Evolutionary conservation across 2,329 filamentous ascomycete genomes (phyloP).

Genomic region (Leptographium radiaticola): DNA sequence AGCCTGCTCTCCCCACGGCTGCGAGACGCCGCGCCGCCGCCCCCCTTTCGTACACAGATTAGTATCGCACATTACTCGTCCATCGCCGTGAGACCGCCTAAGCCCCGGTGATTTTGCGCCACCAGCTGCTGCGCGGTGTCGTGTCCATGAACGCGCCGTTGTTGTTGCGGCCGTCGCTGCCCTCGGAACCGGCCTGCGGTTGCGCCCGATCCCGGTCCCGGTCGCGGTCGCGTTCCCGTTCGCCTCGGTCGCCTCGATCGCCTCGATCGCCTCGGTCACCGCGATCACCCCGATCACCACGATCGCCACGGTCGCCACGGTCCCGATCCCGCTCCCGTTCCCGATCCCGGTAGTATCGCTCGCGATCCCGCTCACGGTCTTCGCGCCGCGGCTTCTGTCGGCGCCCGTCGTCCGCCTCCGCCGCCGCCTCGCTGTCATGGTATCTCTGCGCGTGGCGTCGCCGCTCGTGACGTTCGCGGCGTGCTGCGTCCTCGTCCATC

Average conservation of each 20-base stretch:
- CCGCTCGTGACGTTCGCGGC: conserved; percentile 35
- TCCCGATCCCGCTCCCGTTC: conserved; percentile 12
- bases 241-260: conserved; percentile 6
- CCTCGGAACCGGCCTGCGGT: conserved; percentile 14
- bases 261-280: background rate
- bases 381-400: conserved; percentile 16
- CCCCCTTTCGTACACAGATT: background rate
- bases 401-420: conserved; percentile 18
- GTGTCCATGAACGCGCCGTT: conserved; percentile 25
- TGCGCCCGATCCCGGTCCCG: background rate
- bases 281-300: conserved; percentile 15
- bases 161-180: conserved; percentile 23
- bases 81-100: background rate
- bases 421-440: conserved; percentile 23
- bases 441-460: conserved; percentile 29
- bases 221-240: conserved; percentile 7
- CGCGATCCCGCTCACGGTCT: conserved; percentile 16
- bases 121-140: conserved; percentile 43
- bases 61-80: background rate
- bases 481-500: conserved; percentile 30
- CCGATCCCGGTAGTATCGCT: conserved; percentile 17
- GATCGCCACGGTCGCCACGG: conserved; percentile 11
- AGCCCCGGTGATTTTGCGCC: conserved; percentile 37
- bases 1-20: background rate
- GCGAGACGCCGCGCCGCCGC: background rate